These are phyloP conservation scores for Stachybotrys chartarum DNA, from an alignment of 2,329 filamentous ascomycete species.

Conservation along the genomic window DNA sequence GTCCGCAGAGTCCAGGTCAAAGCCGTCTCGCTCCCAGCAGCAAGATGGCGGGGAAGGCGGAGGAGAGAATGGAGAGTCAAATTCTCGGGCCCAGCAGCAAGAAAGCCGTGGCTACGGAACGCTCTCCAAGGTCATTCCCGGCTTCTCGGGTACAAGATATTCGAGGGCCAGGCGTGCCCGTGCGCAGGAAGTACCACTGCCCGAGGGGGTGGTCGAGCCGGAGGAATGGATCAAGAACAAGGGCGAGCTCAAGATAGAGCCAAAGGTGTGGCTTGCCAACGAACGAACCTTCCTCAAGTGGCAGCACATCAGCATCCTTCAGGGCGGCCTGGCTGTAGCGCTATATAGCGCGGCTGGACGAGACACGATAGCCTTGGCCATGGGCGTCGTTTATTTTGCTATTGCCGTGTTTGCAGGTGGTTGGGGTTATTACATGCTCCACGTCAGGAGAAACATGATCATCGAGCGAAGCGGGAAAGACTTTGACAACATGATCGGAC, in stretches of 20 bases:
- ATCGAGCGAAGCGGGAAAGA: constrained; percentile 80
- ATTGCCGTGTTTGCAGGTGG: constrained; percentile 76
- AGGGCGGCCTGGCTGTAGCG: constrained; percentile 75
- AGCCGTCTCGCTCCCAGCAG: constrained; percentile 17
- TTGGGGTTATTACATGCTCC: constrained; percentile 86
- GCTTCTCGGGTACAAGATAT: constrained; percentile 76
- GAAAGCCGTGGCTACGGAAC: constrained; percentile 38
- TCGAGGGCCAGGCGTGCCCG: constrained; percentile 47
- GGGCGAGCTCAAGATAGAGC: constrained; percentile 86
- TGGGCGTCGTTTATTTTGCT: constrained; percentile 76
- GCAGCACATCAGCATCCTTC: constrained; percentile 88
- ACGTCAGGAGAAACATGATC: constrained; percentile 71
- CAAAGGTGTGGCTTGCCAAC: constrained; percentile 98
- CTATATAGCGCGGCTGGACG: constrained; percentile 83
- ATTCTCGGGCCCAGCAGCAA: constrained; percentile 28
- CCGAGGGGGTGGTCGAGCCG: constrained; percentile 83
- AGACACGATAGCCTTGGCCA: constrained; percentile 65
- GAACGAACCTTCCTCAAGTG: constrained; percentile 98
- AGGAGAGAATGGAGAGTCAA: constrained; percentile 28
- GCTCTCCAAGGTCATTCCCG: constrained; percentile 69
- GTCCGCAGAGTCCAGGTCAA: constrained; percentile 35
- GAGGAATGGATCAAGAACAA: constrained; percentile 89
- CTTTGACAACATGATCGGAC: constrained; percentile 84
- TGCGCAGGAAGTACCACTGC: constrained; percentile 49
- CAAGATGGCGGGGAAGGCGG: constrained; percentile 7